Percentiles rank a stretch among this genome's conserved stretches.
phyloP scores from a whole-genome alignment of 371 early-diverging fungal genomes.

The Apophysomyces variabilis region DNA sequence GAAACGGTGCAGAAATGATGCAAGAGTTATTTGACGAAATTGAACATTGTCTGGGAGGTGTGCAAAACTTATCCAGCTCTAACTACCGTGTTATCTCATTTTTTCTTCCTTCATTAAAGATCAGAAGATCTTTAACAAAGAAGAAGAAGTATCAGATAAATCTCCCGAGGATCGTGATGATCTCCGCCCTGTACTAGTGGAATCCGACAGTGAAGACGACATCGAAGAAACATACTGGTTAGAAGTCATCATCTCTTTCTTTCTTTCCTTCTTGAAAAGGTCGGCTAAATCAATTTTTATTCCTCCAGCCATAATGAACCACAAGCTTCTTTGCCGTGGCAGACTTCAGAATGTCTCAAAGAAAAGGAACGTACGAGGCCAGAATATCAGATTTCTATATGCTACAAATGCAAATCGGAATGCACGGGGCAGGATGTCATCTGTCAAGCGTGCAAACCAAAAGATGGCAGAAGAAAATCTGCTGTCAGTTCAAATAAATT shows the following conservation, averaged over 20 bases:
- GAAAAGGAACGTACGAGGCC: neutral
- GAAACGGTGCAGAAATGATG: constrained; percentile 17
- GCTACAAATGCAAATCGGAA: neutral
- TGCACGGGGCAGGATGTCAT: neutral
- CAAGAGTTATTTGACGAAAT: constrained; percentile 30
- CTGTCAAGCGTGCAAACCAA: neutral
- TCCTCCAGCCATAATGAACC: neutral
- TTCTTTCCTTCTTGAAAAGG: neutral
- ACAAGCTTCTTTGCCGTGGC: neutral
- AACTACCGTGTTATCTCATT: neutral
- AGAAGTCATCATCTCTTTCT: neutral
- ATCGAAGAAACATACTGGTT: neutral
- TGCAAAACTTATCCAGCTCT: neutral
- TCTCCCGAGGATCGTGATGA: neutral
- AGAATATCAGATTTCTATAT: neutral
- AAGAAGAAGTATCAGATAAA: neutral
- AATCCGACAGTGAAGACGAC: constrained; percentile 19
- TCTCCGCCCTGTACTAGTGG: constrained; percentile 9
- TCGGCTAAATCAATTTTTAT: neutral
- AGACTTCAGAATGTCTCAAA: no score
- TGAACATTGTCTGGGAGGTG: constrained; percentile 26
- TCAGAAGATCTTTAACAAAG: neutral
- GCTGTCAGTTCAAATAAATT: neutral
- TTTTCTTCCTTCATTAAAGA: neutral
- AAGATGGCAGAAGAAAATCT: neutral